Evolutionary conservation across 169 alveolate species (phyloP).

Genomic region (Plasmodium inui): DNA sequence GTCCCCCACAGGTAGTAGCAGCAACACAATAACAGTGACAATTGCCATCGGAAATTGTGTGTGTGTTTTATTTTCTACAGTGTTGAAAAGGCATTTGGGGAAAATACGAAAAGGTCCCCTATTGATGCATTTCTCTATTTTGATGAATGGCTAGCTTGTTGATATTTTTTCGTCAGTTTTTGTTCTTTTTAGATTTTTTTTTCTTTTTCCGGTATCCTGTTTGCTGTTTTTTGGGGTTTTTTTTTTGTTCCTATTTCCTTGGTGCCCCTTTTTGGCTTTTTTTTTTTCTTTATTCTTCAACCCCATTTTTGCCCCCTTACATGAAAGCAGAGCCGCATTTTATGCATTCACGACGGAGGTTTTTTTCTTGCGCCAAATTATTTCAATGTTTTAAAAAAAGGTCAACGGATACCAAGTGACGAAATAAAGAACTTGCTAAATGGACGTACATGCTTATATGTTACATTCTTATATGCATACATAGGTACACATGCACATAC

Average conservation of each 20-base stretch:
- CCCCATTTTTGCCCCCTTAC: not conserved
- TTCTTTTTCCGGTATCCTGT: not conserved
- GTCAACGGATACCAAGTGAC: not conserved
- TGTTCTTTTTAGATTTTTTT: constrained; percentile 3
- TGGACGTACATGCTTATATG: not conserved
- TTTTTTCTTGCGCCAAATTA: not conserved
- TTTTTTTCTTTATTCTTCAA: not conserved
- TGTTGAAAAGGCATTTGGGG: not conserved
- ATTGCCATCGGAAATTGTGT: not conserved
- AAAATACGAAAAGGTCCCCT: not conserved
- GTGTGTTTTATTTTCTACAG: not conserved
- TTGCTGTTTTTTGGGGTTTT: not conserved
- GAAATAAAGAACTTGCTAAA: not conserved
- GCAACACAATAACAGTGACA: not conserved
- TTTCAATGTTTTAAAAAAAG: not conserved
- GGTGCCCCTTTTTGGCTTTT: not conserved
- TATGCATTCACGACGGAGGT: not conserved
- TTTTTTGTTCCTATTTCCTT: not conserved
- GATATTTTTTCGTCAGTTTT: not conserved
- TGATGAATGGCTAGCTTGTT: not conserved
- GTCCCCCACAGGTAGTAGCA: not conserved
- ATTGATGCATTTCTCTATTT: not conserved
- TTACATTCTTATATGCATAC: not conserved
- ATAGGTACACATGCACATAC: not conserved
- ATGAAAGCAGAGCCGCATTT: not conserved